Conservation (phyloP, 768 basidiomycete genomes). For the Epithele typhae region DNA sequence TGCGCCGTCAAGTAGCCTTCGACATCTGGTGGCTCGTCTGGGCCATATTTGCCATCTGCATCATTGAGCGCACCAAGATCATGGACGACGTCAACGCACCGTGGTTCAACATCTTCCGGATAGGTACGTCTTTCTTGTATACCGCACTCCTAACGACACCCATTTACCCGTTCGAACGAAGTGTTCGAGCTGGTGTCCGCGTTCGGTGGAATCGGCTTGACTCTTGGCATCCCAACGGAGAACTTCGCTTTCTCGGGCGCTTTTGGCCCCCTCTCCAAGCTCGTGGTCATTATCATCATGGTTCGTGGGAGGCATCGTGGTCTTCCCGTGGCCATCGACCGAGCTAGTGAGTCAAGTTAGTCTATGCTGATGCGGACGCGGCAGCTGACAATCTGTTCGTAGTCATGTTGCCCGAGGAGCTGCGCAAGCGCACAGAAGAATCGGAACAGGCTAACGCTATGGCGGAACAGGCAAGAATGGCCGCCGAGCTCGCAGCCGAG, state of each 20-base stretch:
- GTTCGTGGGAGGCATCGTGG: constrained; percentile 74
- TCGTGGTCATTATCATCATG: constrained; percentile 73
- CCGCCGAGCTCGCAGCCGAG: too few species aligned
- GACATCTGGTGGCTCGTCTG: constrained; percentile 83
- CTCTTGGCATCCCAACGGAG: constrained; percentile 55
- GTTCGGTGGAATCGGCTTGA: constrained; percentile 67
- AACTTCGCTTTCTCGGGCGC: constrained; percentile 63
- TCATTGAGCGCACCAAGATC: constrained; percentile 61
- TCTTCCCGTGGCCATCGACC: constrained; percentile 62
- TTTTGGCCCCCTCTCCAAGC: constrained; percentile 61
- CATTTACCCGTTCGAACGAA: not conserved
- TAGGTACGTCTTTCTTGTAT: constrained; percentile 17
- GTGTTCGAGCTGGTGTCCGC: constrained; percentile 66
- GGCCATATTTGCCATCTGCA: constrained; percentile 66
- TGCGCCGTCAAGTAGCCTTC: constrained; percentile 59
- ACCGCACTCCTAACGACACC: not conserved
- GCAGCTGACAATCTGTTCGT: not conserved
- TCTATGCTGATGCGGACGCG: not conserved
- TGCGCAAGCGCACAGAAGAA: too few species aligned
- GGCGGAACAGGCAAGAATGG: too few species aligned
- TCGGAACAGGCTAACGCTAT: too few species aligned
- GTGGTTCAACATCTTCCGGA: constrained; percentile 58
- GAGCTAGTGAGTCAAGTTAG: constrained; percentile 47
- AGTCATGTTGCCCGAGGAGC: constrained; percentile 18
- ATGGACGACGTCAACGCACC: constrained; percentile 46